phyloP scores from a whole-genome alignment of 345 rosid species.

The Toxicodendron radicans region DNA sequence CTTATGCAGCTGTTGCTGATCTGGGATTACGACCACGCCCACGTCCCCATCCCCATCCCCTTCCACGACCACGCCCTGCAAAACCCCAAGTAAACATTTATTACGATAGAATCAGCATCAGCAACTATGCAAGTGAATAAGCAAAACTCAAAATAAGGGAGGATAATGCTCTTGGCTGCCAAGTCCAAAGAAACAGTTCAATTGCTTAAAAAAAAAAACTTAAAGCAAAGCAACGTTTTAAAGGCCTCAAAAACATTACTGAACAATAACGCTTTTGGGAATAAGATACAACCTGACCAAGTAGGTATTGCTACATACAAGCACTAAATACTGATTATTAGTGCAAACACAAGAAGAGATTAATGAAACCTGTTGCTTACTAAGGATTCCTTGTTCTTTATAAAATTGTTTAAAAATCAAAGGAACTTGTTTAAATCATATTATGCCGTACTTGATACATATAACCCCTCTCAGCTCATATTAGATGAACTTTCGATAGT shows the following conservation, averaged over 20 bases:
- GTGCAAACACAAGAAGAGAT: background rate
- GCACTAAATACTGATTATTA: background rate
- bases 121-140: background rate
- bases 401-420: background rate
- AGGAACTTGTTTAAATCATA: background rate
- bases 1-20: constrained; percentile 29
- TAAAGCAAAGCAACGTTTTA: background rate
- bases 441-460: background rate
- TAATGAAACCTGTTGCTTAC: background rate
- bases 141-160: no score
- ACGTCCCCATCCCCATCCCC: constrained; percentile 26
- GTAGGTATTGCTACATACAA: background rate
- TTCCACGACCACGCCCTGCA: constrained; percentile 35
- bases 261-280: background rate
- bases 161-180: no score
- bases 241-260: background rate
- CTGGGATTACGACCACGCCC: constrained; percentile 28
- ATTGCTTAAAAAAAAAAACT: no score
- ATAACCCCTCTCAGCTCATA: background rate
- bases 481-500: no score
- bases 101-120: background rate
- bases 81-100: background rate
- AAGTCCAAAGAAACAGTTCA: no score
- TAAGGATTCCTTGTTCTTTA: background rate
- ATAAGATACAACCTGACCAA: background rate